phyloP scores from a whole-genome alignment of 352 stramenopile genomes.

The Phytophthora gonapodyides region DNA sequence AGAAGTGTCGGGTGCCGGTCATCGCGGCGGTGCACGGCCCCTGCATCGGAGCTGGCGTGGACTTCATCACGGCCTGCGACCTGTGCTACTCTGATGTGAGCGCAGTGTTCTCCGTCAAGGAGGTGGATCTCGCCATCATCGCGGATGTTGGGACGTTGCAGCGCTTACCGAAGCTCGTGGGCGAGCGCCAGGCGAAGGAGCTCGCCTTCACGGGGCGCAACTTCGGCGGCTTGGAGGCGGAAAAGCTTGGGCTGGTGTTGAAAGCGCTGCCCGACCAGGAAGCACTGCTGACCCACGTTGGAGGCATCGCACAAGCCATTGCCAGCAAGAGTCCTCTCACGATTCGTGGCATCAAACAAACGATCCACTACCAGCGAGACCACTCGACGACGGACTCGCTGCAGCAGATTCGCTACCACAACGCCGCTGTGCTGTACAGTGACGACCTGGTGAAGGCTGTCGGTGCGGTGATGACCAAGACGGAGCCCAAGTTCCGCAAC shows the following conservation, averaged over 20 bases:
- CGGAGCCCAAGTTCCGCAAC: constrained; percentile 63
- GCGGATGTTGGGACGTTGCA: constrained; percentile 90
- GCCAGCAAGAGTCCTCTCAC: constrained; percentile 87
- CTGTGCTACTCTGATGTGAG: constrained; percentile 85
- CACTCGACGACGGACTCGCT: constrained; percentile 82
- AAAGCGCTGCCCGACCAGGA: constrained; percentile 68
- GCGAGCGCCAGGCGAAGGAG: constrained; percentile 86
- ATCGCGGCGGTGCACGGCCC: constrained; percentile 80
- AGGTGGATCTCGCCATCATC: constrained; percentile 90
- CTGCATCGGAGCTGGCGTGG: constrained; percentile 86
- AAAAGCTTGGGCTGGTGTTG: constrained; percentile 77
- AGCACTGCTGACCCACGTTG: constrained; percentile 60
- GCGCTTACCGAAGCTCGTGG: constrained; percentile 83
- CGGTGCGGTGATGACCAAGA: constrained; percentile 70
- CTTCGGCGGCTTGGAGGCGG: constrained; percentile 78
- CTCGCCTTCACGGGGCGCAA: constrained; percentile 84
- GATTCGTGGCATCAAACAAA: constrained; percentile 88
- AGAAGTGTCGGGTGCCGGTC: constrained; percentile 85
- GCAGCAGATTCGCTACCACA: constrained; percentile 83
- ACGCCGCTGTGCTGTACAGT: constrained; percentile 84
- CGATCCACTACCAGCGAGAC: constrained; percentile 87
- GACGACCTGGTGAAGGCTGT: constrained; percentile 84
- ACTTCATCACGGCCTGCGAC: constrained; percentile 89
- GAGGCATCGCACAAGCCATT: constrained; percentile 61
- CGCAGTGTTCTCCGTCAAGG: constrained; percentile 86